A percentile compares a stretch with the other conserved stretches of the same genome.
Conservation (phyloP, 2,329 filamentous ascomycete species). For the Aspergillus unguis region DNA sequence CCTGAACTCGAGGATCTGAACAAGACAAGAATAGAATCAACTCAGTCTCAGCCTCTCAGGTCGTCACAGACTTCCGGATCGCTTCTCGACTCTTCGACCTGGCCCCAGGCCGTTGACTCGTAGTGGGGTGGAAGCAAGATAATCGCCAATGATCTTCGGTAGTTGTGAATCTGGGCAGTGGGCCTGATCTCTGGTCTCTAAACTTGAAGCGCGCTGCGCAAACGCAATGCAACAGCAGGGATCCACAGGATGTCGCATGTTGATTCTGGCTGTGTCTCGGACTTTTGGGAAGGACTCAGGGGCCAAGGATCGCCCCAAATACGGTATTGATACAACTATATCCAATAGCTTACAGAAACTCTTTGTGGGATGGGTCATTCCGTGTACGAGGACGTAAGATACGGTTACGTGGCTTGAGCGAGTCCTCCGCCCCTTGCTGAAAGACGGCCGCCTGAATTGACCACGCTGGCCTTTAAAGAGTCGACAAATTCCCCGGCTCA, state of each 20-base stretch:
- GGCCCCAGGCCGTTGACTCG: too few species aligned
- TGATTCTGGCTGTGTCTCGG: background rate
- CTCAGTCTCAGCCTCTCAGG: too few species aligned
- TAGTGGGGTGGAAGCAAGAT: background rate
- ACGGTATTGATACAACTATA: background rate
- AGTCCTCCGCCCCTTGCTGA: slow-evolving; percentile 19
- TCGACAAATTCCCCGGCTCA: slow-evolving; percentile 16
- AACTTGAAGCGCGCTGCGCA: background rate
- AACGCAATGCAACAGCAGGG: background rate
- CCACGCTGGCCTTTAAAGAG: slow-evolving; percentile 44
- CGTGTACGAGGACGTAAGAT: slow-evolving; percentile 10
- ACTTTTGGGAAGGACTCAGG: background rate
- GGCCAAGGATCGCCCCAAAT: background rate
- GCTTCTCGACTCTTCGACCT: too few species aligned
- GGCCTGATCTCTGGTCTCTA: background rate
- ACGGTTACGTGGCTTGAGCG: slow-evolving; percentile 18
- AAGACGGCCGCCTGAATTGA: slow-evolving; percentile 23
- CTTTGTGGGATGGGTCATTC: background rate
- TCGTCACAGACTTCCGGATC: too few species aligned
- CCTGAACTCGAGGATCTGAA: too few species aligned
- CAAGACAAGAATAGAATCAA: too few species aligned
- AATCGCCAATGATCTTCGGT: background rate
- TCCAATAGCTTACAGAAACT: background rate
- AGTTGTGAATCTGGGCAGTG: background rate
- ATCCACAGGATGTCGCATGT: slow-evolving; percentile 6